Evolutionary conservation across 352 stramenopile genomes (phyloP).

Genomic region (Phytophthora litchii): DNA sequence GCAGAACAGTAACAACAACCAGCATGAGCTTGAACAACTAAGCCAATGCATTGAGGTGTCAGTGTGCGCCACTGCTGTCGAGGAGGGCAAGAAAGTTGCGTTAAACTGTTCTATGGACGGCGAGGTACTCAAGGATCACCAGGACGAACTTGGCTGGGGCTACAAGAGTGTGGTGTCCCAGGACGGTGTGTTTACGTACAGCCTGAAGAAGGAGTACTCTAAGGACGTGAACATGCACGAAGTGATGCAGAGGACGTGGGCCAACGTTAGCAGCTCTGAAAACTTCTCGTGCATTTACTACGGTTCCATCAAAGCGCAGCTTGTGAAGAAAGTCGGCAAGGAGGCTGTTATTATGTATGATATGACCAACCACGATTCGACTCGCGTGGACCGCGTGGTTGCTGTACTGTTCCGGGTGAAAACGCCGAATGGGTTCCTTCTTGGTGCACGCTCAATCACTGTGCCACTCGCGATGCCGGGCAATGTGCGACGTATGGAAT

Average conservation of each 20-base stretch:
- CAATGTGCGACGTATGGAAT: conserved; percentile 34
- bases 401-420: conserved; percentile 36
- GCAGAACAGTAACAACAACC: conserved; percentile 1
- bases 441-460: conserved; percentile 39
- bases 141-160: conserved; percentile 37
- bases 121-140: conserved; percentile 36
- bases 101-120: conserved; percentile 36
- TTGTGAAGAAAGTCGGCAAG: conserved; percentile 39
- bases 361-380: conserved; percentile 37
- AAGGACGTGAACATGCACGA: conserved; percentile 37
- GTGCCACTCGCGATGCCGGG: conserved; percentile 4
- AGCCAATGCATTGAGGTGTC: conserved; percentile 27
- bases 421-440: conserved; percentile 33
- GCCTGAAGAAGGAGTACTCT: conserved; percentile 36
- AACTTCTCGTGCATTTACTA: conserved; percentile 41
- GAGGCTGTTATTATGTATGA: conserved; percentile 41
- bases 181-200: conserved; percentile 38
- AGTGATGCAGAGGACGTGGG: conserved; percentile 37
- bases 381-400: conserved; percentile 40
- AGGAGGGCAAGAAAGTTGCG: conserved; percentile 25
- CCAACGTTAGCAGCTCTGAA: conserved; percentile 35
- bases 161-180: conserved; percentile 38
- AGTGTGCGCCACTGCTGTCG: conserved; percentile 22
- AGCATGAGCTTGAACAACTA: conserved; percentile 18
- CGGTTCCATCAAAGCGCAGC: conserved; percentile 35